Conservation (phyloP, 306 rosid genomes). For the Vachellia collinsii region DNA sequence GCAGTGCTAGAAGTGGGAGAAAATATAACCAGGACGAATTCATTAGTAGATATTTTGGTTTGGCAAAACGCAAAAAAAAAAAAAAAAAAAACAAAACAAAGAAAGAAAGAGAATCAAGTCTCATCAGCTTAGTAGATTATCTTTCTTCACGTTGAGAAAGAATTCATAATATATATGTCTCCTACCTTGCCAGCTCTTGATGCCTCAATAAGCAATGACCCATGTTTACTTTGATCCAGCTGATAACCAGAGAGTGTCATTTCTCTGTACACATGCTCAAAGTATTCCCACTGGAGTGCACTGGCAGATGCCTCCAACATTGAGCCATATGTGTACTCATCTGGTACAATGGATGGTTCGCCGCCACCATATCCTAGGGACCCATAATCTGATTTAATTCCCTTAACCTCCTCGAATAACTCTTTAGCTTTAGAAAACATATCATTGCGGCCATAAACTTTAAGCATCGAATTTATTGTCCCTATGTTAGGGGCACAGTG, state of each 20-base stretch:
- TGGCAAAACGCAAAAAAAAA: neutral
- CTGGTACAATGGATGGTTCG: conserved; percentile 54
- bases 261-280: conserved; percentile 85
- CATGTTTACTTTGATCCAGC: conserved; percentile 70
- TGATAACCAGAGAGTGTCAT: conserved; percentile 74
- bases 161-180: conserved; percentile 3
- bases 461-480: conserved; percentile 79
- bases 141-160: conserved; percentile 7
- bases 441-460: conserved; percentile 74
- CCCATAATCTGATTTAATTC: conserved; percentile 44
- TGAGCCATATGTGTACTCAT: conserved; percentile 65
- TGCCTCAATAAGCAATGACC: conserved; percentile 65
- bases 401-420: conserved; percentile 74
- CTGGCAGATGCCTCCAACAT: conserved; percentile 82
- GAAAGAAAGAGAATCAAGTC: neutral
- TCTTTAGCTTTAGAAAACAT: conserved; percentile 83
- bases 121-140: neutral
- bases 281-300: conserved; percentile 94
- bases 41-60: neutral
- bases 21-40: conserved; percentile 1
- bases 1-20: neutral
- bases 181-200: conserved; percentile 91
- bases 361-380: conserved; percentile 32
- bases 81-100: too few relatives aligned
- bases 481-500: conserved; percentile 78